Evolutionary conservation across 2,329 filamentous ascomycete genomes (phyloP).

Genomic region (Phialophora verrucosa): DNA sequence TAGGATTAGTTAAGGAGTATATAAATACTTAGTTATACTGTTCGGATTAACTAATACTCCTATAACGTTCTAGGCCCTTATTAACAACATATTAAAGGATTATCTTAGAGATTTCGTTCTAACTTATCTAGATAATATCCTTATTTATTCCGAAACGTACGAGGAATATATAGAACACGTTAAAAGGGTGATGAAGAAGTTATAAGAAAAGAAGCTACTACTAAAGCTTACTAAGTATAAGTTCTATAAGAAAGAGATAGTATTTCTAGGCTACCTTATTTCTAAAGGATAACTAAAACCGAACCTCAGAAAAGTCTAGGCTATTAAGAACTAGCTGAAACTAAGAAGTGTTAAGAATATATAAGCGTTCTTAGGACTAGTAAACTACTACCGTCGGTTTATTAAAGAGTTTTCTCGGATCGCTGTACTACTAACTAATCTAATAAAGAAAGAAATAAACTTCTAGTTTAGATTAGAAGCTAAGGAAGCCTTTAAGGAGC

Average conservation of each 20-base stretch:
- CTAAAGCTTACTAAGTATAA: no score
- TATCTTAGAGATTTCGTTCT: not conserved
- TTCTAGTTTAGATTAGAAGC: slow-evolving; percentile 6
- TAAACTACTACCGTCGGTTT: slow-evolving; percentile 9
- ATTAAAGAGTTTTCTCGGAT: not conserved
- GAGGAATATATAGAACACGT: not conserved
- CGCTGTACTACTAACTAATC: not conserved
- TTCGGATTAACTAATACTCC: not conserved
- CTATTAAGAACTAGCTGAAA: not conserved
- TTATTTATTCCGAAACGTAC: not conserved
- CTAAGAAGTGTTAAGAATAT: slow-evolving; percentile 2
- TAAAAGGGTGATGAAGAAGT: no score
- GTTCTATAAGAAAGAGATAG: no score
- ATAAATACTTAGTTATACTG: no score
- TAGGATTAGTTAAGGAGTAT: no score
- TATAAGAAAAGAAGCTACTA: no score
- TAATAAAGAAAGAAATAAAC: slow-evolving; percentile 6
- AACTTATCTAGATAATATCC: slow-evolving; percentile 3
- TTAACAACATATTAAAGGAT: not conserved
- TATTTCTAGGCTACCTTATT: no score
- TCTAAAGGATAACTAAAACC: no score
- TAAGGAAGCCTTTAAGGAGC: slow-evolving; percentile 18
- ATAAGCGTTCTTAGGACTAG: not conserved
- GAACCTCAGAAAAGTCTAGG: not conserved
- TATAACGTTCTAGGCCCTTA: not conserved